A percentile compares a stretch with the other conserved stretches of the same genome.
phyloP scores from a whole-genome alignment of 352 stramenopile genomes.

The Globisporangium cylindrosporum region DNA sequence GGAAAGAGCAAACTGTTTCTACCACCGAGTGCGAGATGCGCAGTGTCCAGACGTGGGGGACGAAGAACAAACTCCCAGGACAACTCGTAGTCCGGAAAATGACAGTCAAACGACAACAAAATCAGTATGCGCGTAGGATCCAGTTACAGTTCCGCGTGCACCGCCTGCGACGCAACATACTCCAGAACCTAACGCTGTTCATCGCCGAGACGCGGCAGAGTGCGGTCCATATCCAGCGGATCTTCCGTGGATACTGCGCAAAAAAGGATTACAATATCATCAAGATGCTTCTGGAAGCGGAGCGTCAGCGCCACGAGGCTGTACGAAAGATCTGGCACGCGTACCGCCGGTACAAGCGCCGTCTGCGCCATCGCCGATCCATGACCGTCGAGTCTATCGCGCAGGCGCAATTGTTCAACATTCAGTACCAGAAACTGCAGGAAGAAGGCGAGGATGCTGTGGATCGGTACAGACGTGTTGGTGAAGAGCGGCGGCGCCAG shows the following conservation, averaged over 20 bases:
- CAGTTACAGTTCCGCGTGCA: constrained; percentile 52
- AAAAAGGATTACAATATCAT: constrained; percentile 35
- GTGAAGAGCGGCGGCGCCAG: constrained; percentile 52
- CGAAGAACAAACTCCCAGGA: constrained; percentile 45
- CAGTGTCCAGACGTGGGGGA: constrained; percentile 20
- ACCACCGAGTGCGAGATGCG: constrained; percentile 32
- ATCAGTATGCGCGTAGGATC: constrained; percentile 46
- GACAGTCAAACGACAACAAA: constrained; percentile 34
- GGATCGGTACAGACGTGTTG: constrained; percentile 46
- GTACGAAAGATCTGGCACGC: constrained; percentile 36
- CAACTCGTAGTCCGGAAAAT: constrained; percentile 45
- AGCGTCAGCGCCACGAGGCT: constrained; percentile 20
- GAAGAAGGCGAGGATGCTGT: constrained; percentile 21
- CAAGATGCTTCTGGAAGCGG: constrained; percentile 22
- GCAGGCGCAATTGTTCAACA: constrained; percentile 43
- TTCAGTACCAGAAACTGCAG: constrained; percentile 38
- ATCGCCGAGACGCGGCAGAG: constrained; percentile 26
- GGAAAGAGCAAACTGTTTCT: constrained; percentile 26
- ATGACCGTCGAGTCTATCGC: constrained; percentile 62
- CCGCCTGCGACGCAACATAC: constrained; percentile 29
- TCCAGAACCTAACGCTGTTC: constrained; percentile 34
- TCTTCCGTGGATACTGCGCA: constrained; percentile 44
- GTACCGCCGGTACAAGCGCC: constrained; percentile 47
- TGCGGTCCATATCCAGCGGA: constrained; percentile 49
- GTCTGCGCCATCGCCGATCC: constrained; percentile 36